These are phyloP conservation scores for Emergomyces orientalis DNA, from an alignment of 2,329 filamentous ascomycete species.

Conservation along the genomic window DNA sequence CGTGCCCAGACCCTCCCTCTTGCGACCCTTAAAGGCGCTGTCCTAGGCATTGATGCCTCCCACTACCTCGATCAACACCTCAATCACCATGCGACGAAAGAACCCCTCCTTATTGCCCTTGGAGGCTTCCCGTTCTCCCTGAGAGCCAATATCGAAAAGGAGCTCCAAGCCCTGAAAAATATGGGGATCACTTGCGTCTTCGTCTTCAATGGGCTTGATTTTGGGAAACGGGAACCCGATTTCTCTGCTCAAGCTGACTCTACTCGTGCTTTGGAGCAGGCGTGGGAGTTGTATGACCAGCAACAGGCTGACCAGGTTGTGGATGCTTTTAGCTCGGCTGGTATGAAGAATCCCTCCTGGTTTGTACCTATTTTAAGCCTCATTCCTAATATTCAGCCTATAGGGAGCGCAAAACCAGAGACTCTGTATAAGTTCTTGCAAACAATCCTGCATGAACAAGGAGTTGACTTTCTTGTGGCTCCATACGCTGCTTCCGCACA, in stretches of 20 bases:
- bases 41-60: conserved; percentile 78
- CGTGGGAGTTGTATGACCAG: conserved; percentile 80
- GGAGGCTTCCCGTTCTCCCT: conserved; percentile 79
- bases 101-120: conserved; percentile 81
- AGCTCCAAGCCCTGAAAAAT: conserved; percentile 62
- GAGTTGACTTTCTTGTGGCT: conserved; percentile 68
- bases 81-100: conserved; percentile 59
- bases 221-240: conserved; percentile 63
- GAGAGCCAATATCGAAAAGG: conserved; percentile 62
- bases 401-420: conserved; percentile 62
- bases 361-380: background rate
- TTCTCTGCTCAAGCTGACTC: conserved; percentile 52
- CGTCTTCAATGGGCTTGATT: conserved; percentile 80
- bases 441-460: conserved; percentile 57
- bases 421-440: conserved; percentile 71
- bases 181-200: conserved; percentile 71
- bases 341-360: conserved; percentile 38
- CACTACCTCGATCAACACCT: conserved; percentile 79
- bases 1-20: conserved; percentile 52
- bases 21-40: conserved; percentile 61
- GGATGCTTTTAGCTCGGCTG: conserved; percentile 71
- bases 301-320: conserved; percentile 74
- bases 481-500: conserved; percentile 83
- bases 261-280: conserved; percentile 61
- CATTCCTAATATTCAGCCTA: conserved; percentile 19